A percentile compares a stretch with the other conserved stretches of the same genome.
Conservation (phyloP, 371 early-diverging fungal genomes). For the Parasitella parasitica region DNA sequence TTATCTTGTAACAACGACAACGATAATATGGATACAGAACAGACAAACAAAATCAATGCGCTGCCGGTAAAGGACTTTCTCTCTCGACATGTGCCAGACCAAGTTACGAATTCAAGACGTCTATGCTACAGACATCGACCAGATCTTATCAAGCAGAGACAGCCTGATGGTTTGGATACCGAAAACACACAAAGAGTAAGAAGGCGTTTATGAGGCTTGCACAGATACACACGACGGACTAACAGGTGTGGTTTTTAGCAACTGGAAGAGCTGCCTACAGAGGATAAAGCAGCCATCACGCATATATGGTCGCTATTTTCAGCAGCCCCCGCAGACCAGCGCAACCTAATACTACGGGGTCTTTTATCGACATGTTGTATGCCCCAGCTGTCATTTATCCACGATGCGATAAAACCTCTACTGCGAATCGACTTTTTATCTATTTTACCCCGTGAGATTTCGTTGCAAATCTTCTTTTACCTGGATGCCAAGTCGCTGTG, state of each 20-base stretch:
- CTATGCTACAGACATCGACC: conserved; percentile 42
- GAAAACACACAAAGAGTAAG: conserved; percentile 32
- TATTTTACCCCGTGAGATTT: conserved; percentile 73
- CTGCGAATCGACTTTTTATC: conserved; percentile 79
- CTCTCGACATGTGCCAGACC: conserved; percentile 43
- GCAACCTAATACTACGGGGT: conserved; percentile 62
- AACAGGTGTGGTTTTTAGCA: conserved; percentile 15
- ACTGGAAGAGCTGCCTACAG: conserved; percentile 40
- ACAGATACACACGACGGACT: background rate
- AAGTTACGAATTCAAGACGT: conserved; percentile 32
- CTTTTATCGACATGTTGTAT: conserved; percentile 68
- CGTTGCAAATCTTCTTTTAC: conserved; percentile 76
- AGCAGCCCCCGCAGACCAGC: conserved; percentile 53
- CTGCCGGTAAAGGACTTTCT: conserved; percentile 36
- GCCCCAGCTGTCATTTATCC: conserved; percentile 75
- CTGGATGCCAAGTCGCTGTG: conserved; percentile 89
- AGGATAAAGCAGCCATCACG: conserved; percentile 48
- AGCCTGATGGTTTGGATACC: conserved; percentile 25
- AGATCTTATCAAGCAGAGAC: conserved; percentile 29
- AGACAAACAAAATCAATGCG: background rate
- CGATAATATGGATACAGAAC: background rate
- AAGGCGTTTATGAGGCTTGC: background rate
- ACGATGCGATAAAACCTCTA: conserved; percentile 60
- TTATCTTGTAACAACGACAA: background rate
- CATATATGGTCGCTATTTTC: conserved; percentile 58